Conservation (phyloP, 257 asterid genomes). For the Nicotiana tomentosiformis region DNA sequence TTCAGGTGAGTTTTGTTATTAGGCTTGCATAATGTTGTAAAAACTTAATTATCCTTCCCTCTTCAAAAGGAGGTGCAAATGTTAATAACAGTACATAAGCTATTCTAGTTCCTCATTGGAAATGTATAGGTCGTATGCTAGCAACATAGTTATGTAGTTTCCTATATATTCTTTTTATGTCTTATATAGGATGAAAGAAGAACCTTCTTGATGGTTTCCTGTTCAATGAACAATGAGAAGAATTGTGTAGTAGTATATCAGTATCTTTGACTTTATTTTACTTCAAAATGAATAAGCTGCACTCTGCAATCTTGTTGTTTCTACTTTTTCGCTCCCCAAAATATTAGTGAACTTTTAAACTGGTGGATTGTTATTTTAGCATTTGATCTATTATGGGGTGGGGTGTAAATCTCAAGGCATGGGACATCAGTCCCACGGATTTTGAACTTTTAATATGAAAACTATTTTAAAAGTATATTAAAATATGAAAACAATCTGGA, state of each 20-base stretch:
- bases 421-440: too few species aligned
- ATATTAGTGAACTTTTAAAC: neutral
- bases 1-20: conserved; percentile 47
- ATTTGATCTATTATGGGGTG: too few species aligned
- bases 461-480: too few species aligned
- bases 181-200: neutral
- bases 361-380: neutral
- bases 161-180: neutral
- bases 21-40: neutral
- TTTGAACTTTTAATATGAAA: too few species aligned
- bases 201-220: neutral
- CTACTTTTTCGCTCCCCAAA: neutral
- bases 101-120: neutral
- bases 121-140: neutral
- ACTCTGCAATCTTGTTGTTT: neutral
- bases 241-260: neutral
- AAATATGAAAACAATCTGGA: too few species aligned
- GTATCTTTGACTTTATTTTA: neutral
- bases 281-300: neutral
- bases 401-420: too few species aligned
- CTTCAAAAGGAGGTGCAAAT: neutral
- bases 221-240: neutral
- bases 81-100: neutral
- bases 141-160: neutral
- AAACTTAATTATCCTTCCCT: neutral